phyloP scores from a whole-genome alignment of 2,329 filamentous ascomycete species.

The Fusarium torulosum region DNA sequence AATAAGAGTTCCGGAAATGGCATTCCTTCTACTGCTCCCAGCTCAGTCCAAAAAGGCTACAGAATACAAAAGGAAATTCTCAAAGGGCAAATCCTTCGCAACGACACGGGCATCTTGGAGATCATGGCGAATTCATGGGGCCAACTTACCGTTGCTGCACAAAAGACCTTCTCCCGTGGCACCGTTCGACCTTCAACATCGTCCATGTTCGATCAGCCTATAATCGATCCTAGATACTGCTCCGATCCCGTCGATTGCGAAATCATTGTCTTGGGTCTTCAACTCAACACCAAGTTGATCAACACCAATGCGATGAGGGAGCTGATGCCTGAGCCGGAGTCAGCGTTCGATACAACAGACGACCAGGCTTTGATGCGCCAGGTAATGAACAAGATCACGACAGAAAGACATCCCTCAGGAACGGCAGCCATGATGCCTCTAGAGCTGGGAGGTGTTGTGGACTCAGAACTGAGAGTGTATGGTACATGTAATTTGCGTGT shows the following conservation, averaged over 20 bases:
- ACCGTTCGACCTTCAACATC: constrained; percentile 7
- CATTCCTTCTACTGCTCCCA: constrained; percentile 3
- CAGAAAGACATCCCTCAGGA: constrained; percentile 24
- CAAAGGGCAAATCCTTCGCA: constrained; percentile 4
- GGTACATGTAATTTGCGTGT: constrained; percentile 46
- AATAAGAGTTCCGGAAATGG: constrained; percentile 7
- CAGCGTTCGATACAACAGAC: constrained; percentile 13
- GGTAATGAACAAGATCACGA: constrained; percentile 1
- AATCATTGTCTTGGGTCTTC: constrained; percentile 24
- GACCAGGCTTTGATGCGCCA: constrained; percentile 2
- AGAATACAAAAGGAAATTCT: constrained; percentile 16
- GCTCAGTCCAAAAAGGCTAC: constrained; percentile 18
- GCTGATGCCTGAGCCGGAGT: constrained; percentile 20
- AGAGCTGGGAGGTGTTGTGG: constrained; percentile 39
- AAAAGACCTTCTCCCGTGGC: constrained; percentile 32
- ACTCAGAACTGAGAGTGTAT: constrained; percentile 44
- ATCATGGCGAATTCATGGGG: constrained; percentile 25
- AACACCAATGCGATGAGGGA: constrained; percentile 19
- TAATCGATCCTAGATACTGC: constrained; percentile 27
- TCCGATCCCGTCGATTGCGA: constrained; percentile 31
- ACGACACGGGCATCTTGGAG: constrained; percentile 28
- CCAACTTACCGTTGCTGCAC: constrained; percentile 22
- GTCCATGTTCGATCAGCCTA: constrained; percentile 14
- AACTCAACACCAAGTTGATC: constrained; percentile 22
- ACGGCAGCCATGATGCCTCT: constrained; percentile 28